Evolutionary conservation across 768 basidiomycete genomes (phyloP).

Genomic region (Rhizopogon roseolus): DNA sequence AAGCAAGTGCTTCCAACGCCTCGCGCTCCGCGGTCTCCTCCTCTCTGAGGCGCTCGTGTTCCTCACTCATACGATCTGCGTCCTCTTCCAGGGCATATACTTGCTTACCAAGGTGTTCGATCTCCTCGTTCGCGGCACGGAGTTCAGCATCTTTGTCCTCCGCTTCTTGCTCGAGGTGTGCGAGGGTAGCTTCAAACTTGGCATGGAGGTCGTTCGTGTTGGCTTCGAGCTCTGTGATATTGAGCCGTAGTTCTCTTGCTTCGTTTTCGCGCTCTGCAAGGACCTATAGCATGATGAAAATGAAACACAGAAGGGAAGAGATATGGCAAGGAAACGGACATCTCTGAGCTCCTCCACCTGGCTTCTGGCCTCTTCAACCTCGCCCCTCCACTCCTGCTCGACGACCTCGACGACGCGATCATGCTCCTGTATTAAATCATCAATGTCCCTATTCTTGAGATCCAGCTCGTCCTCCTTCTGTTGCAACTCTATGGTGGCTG

Average conservation of each 20-base stretch:
- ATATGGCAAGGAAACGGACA: conserved; percentile 33
- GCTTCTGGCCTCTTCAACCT: conserved; percentile 74
- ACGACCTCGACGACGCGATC: conserved; percentile 66
- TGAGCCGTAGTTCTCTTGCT: conserved; percentile 66
- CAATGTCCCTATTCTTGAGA: conserved; percentile 69
- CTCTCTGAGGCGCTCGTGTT: conserved; percentile 60
- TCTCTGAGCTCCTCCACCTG: conserved; percentile 80
- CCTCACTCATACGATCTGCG: conserved; percentile 70
- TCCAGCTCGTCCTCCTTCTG: conserved; percentile 87
- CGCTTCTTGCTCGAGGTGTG: conserved; percentile 72
- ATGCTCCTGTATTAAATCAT: conserved; percentile 73
- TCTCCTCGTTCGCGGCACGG: conserved; percentile 64
- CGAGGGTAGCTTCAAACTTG: conserved; percentile 72
- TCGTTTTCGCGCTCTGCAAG: conserved; percentile 79
- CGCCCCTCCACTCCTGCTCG: conserved; percentile 84
- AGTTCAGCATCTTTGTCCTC: conserved; percentile 80
- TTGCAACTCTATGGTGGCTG: conserved; percentile 76
- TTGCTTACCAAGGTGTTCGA: conserved; percentile 75
- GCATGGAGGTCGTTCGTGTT: conserved; percentile 63
- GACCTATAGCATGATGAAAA: conserved; percentile 38
- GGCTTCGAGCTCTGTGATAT: conserved; percentile 71
- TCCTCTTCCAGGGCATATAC: conserved; percentile 87
- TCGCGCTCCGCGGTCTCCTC: conserved; percentile 73
- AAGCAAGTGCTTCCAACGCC: conserved; percentile 57
- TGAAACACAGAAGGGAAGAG: conserved; percentile 1